These are phyloP conservation scores for Eucalyptus viminalis DNA, from an alignment of 345 rosid species.

Conservation along the genomic window DNA sequence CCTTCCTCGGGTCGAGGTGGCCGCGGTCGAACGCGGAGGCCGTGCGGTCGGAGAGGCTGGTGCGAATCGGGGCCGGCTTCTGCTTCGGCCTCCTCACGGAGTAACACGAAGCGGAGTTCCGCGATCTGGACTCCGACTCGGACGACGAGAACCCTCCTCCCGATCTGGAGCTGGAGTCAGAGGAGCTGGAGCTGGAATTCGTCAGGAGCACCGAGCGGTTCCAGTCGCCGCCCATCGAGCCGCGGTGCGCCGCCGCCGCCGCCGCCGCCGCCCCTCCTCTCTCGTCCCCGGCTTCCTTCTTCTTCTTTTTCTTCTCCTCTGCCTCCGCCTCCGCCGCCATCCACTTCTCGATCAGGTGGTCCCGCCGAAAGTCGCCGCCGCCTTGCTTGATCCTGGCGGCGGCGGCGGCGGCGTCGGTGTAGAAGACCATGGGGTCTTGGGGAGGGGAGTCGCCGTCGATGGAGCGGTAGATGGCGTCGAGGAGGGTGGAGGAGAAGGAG, in stretches of 20 bases:
- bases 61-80: constrained; percentile 52
- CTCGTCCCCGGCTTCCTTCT: constrained; percentile 20
- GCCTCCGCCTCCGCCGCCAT: neutral
- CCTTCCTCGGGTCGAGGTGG: constrained; percentile 1
- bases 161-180: constrained; percentile 45
- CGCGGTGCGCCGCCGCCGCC: neutral
- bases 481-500: constrained; percentile 82
- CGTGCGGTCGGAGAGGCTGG: constrained; percentile 8
- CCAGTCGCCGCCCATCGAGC: neutral
- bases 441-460: constrained; percentile 40
- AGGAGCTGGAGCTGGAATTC: constrained; percentile 62
- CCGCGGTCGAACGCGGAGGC: neutral
- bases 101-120: constrained; percentile 4
- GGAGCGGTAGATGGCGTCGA: constrained; percentile 73
- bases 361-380: neutral
- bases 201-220: neutral
- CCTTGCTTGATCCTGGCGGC: neutral
- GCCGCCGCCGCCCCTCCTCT: neutral
- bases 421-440: neutral
- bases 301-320: neutral
- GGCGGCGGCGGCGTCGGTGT: neutral
- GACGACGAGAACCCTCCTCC: constrained; percentile 60
- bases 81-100: constrained; percentile 36
- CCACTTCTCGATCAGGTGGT: constrained; percentile 36
- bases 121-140: constrained; percentile 52